Conservation (phyloP, 129 eudicot genomes). For the Gnaphalium uliginosum region DNA sequence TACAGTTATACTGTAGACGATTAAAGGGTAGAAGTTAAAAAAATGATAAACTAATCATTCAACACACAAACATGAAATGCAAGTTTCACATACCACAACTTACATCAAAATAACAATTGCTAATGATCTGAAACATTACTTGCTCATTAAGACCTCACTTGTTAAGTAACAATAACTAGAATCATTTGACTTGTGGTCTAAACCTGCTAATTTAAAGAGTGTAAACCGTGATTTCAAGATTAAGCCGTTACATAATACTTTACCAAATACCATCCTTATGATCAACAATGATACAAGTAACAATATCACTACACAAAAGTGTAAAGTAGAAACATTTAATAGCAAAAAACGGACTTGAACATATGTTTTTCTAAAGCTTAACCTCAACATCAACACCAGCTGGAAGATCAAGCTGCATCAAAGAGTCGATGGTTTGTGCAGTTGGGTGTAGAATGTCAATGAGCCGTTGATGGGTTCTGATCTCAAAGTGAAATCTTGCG, state of each 20-base stretch:
- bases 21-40: no score
- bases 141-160: background rate
- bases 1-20: no score
- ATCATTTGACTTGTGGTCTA: background rate
- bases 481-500: conserved; percentile 92
- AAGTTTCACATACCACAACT: background rate
- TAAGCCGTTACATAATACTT: conserved; percentile 19
- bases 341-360: conserved; percentile 20
- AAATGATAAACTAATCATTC: no score
- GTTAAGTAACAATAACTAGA: background rate
- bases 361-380: conserved; percentile 54
- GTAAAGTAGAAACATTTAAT: conserved; percentile 16
- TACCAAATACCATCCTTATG: conserved; percentile 19
- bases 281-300: conserved; percentile 23
- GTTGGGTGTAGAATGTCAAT: conserved; percentile 91
- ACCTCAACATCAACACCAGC: conserved; percentile 96
- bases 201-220: background rate
- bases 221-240: conserved; percentile 10
- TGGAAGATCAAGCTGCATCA: conserved; percentile 95
- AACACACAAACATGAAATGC: no score
- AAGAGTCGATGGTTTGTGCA: conserved; percentile 83
- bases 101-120: background rate
- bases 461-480: conserved; percentile 88
- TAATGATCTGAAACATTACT: background rate
- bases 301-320: conserved; percentile 25